Conservation (phyloP, 257 asterid species). For the Solanum tacnaense region DNA sequence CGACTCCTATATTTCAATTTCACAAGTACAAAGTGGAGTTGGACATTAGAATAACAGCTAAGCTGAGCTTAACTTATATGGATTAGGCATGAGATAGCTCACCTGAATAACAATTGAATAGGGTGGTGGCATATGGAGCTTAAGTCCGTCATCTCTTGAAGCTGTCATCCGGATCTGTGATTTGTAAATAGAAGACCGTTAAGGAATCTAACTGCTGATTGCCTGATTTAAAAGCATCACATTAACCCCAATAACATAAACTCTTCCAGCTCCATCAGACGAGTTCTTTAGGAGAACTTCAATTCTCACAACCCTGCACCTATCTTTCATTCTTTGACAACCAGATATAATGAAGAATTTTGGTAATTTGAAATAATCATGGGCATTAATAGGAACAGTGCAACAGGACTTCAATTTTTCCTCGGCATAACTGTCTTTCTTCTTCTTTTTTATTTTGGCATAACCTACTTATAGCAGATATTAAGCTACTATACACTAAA, state of each 20-base stretch:
- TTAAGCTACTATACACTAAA: not conserved
- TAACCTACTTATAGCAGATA: not conserved
- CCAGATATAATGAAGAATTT: not conserved
- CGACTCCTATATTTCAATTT: slow-evolving; percentile 53
- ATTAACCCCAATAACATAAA: not conserved
- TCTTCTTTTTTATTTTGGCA: not conserved
- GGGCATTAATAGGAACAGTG: not conserved
- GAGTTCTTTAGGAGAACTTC: not conserved
- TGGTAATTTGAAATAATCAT: not conserved
- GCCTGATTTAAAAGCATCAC: not conserved
- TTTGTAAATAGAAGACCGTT: not conserved
- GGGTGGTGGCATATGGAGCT: slow-evolving; percentile 82
- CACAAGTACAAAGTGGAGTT: not conserved
- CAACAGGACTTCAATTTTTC: not conserved
- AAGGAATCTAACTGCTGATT: not conserved
- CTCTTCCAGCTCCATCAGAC: not conserved
- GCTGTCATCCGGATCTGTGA: slow-evolving; percentile 53
- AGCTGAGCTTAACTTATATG: not conserved
- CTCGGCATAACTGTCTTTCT: not conserved
- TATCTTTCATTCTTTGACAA: not conserved
- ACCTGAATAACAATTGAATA: slow-evolving; percentile 88
- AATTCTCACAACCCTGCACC: not conserved
- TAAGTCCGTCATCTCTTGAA: slow-evolving; percentile 32
- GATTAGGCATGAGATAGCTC: not conserved
- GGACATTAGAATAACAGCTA: not conserved